Conservation (phyloP, 441 rosid species). For the Euphorbia neoarborescens region DNA sequence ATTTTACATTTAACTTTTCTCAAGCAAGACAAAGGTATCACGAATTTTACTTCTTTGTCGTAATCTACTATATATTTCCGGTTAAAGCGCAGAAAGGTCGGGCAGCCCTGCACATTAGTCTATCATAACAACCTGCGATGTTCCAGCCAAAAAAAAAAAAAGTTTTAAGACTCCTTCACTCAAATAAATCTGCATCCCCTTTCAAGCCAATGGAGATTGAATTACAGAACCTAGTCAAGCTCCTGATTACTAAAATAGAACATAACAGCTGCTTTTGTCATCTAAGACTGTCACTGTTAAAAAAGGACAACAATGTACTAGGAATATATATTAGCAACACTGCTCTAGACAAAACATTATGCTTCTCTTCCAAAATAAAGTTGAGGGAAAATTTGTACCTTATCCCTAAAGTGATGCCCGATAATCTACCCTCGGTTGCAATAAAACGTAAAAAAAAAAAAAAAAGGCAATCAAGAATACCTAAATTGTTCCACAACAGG, state of each 20-base stretch:
- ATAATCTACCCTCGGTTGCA: not conserved
- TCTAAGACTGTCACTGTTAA: no score
- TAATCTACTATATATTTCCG: not conserved
- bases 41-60: not conserved
- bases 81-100: constrained; percentile 6
- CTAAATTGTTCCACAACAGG: constrained; percentile 21
- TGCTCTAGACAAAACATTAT: no score
- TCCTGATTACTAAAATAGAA: not conserved
- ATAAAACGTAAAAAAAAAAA: not conserved
- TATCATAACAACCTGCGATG: constrained; percentile 22
- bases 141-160: not conserved
- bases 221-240: not conserved
- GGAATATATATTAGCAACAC: no score
- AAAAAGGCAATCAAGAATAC: constrained; percentile 21
- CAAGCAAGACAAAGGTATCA: constrained; percentile 9
- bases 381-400: no score
- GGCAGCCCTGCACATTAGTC: constrained; percentile 10
- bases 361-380: no score
- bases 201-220: not conserved
- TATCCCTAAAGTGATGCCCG: not conserved
- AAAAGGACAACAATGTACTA: no score
- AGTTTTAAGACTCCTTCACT: not conserved
- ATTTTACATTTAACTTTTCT: constrained; percentile 12
- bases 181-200: not conserved
- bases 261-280: no score